Conservation (phyloP, 176 grass and related monocot species). For the Eleusine coracana region DNA sequence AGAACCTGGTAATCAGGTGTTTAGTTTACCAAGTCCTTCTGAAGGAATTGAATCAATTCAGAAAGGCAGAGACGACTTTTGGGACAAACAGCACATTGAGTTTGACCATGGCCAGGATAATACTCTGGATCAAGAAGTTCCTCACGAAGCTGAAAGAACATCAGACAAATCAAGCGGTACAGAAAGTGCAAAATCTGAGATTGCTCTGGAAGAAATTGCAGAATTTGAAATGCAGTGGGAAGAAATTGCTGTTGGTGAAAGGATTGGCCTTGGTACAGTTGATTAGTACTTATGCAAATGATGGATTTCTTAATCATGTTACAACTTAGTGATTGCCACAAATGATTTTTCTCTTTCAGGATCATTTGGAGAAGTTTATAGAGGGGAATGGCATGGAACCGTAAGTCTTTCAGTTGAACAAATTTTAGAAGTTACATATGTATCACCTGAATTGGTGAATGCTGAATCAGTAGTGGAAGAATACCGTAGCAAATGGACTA, state of each 20-base stretch:
- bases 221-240: constrained; percentile 97
- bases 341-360: constrained; percentile 51
- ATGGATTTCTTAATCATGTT: constrained; percentile 21
- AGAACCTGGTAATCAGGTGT: constrained; percentile 53
- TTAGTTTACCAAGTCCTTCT: constrained; percentile 48
- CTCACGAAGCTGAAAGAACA: constrained; percentile 68
- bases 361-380: constrained; percentile 98
- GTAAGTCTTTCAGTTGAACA: constrained; percentile 56
- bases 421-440: constrained; percentile 1
- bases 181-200: constrained; percentile 87
- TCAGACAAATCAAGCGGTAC: constrained; percentile 90
- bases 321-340: constrained; percentile 2
- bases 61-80: constrained; percentile 51
- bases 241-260: constrained; percentile 87
- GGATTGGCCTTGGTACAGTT: constrained; percentile 91
- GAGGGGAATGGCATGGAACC: constrained; percentile 99
- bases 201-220: constrained; percentile 66
- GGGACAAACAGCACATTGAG: constrained; percentile 54
- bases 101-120: constrained; percentile 58
- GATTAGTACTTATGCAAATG: constrained; percentile 11
- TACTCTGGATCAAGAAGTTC: constrained; percentile 65
- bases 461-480: constrained; percentile 16
- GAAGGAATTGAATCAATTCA: constrained; percentile 55
- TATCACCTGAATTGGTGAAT: constrained; percentile 27
- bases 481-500: neutral